These are phyloP conservation scores for Euphorbia celastroides DNA, from an alignment of 441 rosid genomes.

Conservation along the genomic window DNA sequence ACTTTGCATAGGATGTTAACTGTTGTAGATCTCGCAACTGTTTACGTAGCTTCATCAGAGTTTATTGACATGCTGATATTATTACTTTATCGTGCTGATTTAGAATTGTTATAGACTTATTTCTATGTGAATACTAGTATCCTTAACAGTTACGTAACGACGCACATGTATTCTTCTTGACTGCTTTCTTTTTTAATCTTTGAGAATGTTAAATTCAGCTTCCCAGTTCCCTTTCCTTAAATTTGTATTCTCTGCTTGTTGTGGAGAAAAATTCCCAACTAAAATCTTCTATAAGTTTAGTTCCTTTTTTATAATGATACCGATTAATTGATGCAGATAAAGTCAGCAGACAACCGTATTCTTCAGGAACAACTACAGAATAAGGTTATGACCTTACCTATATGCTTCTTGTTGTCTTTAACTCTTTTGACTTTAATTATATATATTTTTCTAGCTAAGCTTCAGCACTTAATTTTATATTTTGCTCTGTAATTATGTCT, in stretches of 20 bases:
- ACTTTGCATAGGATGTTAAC: constrained; percentile 3
- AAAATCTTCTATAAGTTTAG: neutral
- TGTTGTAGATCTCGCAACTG: neutral
- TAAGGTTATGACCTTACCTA: constrained; percentile 46
- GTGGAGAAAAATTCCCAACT: neutral
- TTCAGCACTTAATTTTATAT: constrained; percentile 6
- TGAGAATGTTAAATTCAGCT: constrained; percentile 2
- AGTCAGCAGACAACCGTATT: constrained; percentile 89
- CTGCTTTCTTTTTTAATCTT: neutral
- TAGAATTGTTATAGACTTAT: neutral
- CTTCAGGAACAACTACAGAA: constrained; percentile 90
- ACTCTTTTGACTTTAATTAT: neutral
- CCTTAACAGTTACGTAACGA: neutral
- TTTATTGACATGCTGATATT: neutral
- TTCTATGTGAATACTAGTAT: neutral
- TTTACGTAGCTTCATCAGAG: neutral
- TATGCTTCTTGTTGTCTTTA: neutral
- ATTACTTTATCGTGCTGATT: neutral
- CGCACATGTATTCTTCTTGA: neutral
- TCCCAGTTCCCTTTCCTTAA: constrained; percentile 1
- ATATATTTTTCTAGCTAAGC: neutral
- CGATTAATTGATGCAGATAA: constrained; percentile 52
- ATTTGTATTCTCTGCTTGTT: neutral
- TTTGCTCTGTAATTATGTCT: constrained; percentile 8
- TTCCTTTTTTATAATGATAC: constrained; percentile 20